phyloP scores from a whole-genome alignment of 495 filamentous ascomycete species.

The Chaetomium fimeti region DNA sequence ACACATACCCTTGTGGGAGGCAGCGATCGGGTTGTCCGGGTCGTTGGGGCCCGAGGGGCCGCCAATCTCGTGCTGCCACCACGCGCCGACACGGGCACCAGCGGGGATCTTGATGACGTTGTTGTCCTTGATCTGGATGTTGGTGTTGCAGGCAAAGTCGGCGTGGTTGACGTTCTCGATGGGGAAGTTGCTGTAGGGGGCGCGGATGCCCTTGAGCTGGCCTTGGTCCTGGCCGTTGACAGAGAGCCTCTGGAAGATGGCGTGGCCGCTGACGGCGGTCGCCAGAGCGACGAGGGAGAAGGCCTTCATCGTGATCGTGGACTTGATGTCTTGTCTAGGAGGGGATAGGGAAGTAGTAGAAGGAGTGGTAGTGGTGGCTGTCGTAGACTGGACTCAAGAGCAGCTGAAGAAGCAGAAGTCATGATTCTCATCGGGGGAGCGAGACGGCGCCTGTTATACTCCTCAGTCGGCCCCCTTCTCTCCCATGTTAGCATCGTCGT shows the following conservation, averaged over 20 bases:
- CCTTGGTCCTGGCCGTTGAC: constrained; percentile 56
- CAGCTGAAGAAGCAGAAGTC: background rate
- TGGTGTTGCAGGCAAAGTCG: constrained; percentile 43
- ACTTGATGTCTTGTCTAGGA: background rate
- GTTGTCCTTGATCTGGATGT: constrained; percentile 39
- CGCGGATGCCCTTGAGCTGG: constrained; percentile 51
- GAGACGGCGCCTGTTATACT: background rate
- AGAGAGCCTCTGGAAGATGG: constrained; percentile 51
- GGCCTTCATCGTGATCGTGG: constrained; percentile 30
- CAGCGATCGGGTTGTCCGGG: constrained; percentile 52
- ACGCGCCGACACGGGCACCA: constrained; percentile 47
- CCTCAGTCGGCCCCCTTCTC: background rate
- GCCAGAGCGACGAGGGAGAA: constrained; percentile 33
- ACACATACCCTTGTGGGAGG: constrained; percentile 43
- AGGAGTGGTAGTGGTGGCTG: background rate
- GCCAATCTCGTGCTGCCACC: constrained; percentile 53
- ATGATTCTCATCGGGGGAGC: background rate
- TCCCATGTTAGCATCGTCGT: constrained; percentile 6
- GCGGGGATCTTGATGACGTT: constrained; percentile 49
- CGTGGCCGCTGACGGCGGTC: constrained; percentile 34
- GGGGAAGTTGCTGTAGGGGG: constrained; percentile 47
- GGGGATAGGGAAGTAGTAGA: background rate
- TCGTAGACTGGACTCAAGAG: background rate
- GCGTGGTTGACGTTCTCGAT: constrained; percentile 42
- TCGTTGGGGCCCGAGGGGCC: constrained; percentile 46